Base-by-base conservation (phyloP, 805 yeast species). In the Yarrowia osloensis region DNA sequence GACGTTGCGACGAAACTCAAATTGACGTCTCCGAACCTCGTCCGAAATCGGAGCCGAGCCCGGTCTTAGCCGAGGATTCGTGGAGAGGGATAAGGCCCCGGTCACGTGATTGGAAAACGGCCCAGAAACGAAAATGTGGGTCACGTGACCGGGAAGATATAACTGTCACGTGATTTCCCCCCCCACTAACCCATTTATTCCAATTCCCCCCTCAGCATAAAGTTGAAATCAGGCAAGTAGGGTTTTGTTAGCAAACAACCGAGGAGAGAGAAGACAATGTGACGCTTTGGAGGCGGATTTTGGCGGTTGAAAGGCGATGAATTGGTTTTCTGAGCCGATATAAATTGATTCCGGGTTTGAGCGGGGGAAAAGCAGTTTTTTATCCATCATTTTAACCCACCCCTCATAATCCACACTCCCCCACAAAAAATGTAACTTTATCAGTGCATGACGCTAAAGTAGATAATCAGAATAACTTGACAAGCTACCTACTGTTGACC, bases 241-340 rank as follows among this genome's bases (percentile, higher is more conserved):
- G 61, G 42, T 54, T 54, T 54, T 54, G 61, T 54, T 54, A 54
- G 61, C 61, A 54, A 35, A 4, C 39, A n/a, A 50, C 61, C 61
- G 44, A 35, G 61, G 59, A 33, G 19, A 22, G 21, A 28, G 15
- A 19, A 12, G 28, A 21, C 29, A 24, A 31, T 17, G 52, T 47
- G 28, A 46, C 21, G 21, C 8, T 46, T n/a, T n/a, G n/a, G n/a
- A n/a, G n/a, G n/a, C n/a, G n/a, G n/a, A n/a, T n/a, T n/a, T n/a
- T n/a, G 8, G 31, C 31, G 31, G 31, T 6, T 4, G 31, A 28
- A 28, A 28, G 31, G 8, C 8, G 31, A 8, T 28, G 31, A 28
- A 28, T 6, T 28, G 31, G 31, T n/a, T n/a, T n/a, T n/a, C n/a
- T n/a, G n/a, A n/a, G n/a, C n/a, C n/a, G n/a, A n/a, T n/a, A n/a